These are phyloP conservation scores for Maudiozyma serrabonitensis DNA, from an alignment of 805 yeast species.

Conservation along the genomic window DNA sequence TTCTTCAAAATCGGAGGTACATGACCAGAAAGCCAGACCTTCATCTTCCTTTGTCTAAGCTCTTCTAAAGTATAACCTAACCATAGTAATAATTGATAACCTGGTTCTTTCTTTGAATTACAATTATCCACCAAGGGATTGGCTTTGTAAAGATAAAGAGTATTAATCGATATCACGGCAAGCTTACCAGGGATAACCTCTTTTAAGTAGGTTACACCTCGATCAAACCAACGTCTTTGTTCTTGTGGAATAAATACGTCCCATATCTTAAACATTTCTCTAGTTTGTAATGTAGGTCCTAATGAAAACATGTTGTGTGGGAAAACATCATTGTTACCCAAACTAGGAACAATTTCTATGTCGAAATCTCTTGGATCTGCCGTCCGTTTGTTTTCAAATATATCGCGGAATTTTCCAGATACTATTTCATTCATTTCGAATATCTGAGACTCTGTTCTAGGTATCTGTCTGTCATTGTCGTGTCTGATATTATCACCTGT, in stretches of 20 bases:
- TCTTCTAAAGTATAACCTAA: conserved; percentile 65
- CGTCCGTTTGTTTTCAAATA: conserved; percentile 41
- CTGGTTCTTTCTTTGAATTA: conserved; percentile 64
- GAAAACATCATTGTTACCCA: conserved; percentile 83
- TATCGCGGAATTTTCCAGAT: conserved; percentile 40
- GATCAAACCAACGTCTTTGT: conserved; percentile 63
- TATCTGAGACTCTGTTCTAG: conserved; percentile 65
- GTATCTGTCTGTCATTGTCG: conserved; percentile 65
- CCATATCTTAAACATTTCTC: conserved; percentile 72
- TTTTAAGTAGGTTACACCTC: conserved; percentile 63
- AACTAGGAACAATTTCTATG: conserved; percentile 51
- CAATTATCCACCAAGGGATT: conserved; percentile 82
- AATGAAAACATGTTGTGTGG: conserved; percentile 81
- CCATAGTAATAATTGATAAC: conserved; percentile 70
- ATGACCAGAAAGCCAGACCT: conserved; percentile 83
- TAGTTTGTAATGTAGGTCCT: conserved; percentile 82
- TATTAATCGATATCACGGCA: conserved; percentile 72
- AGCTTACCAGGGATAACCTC: conserved; percentile 74
- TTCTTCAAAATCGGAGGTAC: conserved; percentile 82
- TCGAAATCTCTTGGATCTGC: conserved; percentile 37
- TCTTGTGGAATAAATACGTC: conserved; percentile 61
- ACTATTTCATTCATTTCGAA: conserved; percentile 57
- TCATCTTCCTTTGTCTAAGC: conserved; percentile 61
- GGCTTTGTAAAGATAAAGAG: conserved; percentile 61
- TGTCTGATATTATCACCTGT: conserved; percentile 85